Percentiles rank a stretch among this genome's conserved stretches.
Evolutionary conservation across 768 basidiomycete species (phyloP).

Genomic region (Psilocybe azurescens): DNA sequence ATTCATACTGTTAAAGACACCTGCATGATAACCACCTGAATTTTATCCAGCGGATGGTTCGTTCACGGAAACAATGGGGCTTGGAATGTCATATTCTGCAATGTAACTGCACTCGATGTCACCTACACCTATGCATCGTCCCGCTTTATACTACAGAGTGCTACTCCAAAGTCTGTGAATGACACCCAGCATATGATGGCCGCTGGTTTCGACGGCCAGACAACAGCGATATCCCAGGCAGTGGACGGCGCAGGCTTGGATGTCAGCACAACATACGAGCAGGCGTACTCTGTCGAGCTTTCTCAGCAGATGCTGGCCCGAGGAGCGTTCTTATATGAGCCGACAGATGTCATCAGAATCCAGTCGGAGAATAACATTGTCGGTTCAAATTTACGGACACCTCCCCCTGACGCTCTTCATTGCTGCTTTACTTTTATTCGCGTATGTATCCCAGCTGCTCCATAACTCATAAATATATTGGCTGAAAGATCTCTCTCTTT

Average conservation of each 20-base stretch:
- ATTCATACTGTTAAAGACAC: not conserved
- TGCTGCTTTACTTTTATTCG: slow-evolving; percentile 1
- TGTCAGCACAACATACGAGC: not conserved
- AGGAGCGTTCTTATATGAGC: not conserved
- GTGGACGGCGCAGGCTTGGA: not conserved
- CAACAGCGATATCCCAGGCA: not conserved
- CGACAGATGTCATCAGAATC: not conserved
- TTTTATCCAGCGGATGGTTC: slow-evolving; percentile 7
- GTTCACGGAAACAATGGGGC: not conserved
- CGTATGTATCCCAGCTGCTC: not conserved
- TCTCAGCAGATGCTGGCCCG: not conserved
- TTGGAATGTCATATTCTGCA: slow-evolving; percentile 13
- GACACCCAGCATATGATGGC: not conserved
- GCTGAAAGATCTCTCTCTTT: not conserved
- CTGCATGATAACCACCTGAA: not conserved
- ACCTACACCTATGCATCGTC: slow-evolving; percentile 5
- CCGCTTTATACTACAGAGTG: not conserved
- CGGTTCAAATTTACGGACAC: slow-evolving; percentile 5
- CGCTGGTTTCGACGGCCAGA: not conserved
- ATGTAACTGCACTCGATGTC: slow-evolving; percentile 6
- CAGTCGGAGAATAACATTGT: not conserved
- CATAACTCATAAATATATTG: not conserved
- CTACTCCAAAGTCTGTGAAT: not conserved
- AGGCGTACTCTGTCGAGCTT: slow-evolving; percentile 3
- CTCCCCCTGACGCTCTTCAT: slow-evolving; percentile 1